Evolutionary conservation across 257 asterid genomes (phyloP), one percentile per base, ranked within the genome.

Genomic region (Nicotiana undulata): DNA sequence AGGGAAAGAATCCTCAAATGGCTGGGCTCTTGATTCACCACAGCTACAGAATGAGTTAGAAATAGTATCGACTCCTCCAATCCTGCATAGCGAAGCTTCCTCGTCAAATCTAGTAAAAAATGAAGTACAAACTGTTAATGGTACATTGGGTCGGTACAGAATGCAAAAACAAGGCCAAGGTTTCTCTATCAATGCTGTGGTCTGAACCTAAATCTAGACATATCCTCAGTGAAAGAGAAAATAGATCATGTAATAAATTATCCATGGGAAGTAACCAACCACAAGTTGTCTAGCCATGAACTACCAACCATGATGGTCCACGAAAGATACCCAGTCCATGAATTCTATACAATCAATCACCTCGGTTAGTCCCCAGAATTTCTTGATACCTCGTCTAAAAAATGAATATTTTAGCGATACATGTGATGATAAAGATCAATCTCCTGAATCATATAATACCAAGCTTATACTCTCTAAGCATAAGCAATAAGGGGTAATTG

Each of bases 1-100:
- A 66, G 85, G 81, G 29, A 79, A 81, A 66, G 87, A 55, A 49
- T 85, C 90, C 64, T 88, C 93, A 60, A 82, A 84, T 64, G 76
- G 84, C 80, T 84, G 91, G 67, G 89, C 82, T 79, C 92, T 97
- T 10, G 86, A 83, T 81, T 86, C 90, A 37, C 87, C 88, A 75
- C 97, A 96, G 63, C 75, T 81, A 75, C 98, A 92, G 86, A 77
- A 56, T 34, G 81, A 67, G 80, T 83, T 83, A 51, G 87, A 82
- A 81, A 86, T 18, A 15, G 83, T 82, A 46, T 40, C 66, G 3
- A 87, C 81, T 81, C 94, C 92, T 79, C 88, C 84, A 52, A 85
- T 77, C 90, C 99, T 94, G 97, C 85, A 85, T 16, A 76, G 80
- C 34, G 9, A 63, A 79, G 53, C 64, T 10, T 66, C 81, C 59